Evolutionary conservation across 805 yeast species (phyloP).

Genomic region (Ogataea methanolica): DNA sequence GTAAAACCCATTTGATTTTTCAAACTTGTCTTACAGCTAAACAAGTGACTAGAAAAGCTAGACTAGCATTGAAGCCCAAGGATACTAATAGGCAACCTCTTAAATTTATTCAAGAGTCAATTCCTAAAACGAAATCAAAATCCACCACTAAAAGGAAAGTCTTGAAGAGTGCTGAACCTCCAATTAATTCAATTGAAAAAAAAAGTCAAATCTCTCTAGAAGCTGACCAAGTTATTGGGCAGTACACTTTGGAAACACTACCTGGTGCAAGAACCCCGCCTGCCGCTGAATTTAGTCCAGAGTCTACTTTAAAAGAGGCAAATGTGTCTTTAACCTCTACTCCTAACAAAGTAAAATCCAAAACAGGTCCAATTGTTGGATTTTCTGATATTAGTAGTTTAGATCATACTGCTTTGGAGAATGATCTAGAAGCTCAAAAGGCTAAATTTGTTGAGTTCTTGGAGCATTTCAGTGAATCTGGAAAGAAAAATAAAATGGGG

Average conservation of each 20-base stretch:
- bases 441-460: constrained; percentile 7
- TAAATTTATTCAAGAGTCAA: too few species aligned
- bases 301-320: constrained; percentile 10
- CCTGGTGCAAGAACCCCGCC: constrained; percentile 21
- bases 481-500: not conserved
- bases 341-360: constrained; percentile 5
- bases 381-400: not conserved
- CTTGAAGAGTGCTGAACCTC: too few species aligned
- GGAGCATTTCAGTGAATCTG: constrained; percentile 1
- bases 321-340: constrained; percentile 16
- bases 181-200: not conserved
- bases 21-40: too few species aligned
- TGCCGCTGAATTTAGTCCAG: constrained; percentile 10
- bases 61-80: too few species aligned
- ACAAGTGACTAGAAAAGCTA: too few species aligned
- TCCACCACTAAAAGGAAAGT: too few species aligned
- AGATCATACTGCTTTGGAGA: not conserved
- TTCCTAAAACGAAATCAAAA: too few species aligned
- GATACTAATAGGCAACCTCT: too few species aligned
- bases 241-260: constrained; percentile 13
- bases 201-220: not conserved
- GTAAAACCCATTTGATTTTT: too few species aligned
- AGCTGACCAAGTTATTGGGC: constrained; percentile 11
- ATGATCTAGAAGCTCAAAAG: not conserved
- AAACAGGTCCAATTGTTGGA: not conserved